These are phyloP conservation scores for Lentinula guzmanii DNA, from an alignment of 768 basidiomycete species.

Conservation along the genomic window DNA sequence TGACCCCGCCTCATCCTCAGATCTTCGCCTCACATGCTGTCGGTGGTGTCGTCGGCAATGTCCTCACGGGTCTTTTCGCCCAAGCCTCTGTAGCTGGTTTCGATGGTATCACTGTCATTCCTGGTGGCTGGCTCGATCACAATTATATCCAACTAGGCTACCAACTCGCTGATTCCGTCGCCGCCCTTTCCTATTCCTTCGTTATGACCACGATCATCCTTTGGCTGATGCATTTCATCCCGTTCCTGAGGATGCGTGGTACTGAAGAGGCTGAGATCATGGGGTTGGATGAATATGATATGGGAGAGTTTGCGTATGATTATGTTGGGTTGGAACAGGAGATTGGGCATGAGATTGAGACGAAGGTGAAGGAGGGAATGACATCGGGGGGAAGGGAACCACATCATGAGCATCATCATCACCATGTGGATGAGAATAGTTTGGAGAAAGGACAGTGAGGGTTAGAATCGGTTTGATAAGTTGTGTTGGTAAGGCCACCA, in stretches of 20 bases:
- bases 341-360: slow-evolving; percentile 30
- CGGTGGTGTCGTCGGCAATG: slow-evolving; percentile 75
- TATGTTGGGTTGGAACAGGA: slow-evolving; percentile 73
- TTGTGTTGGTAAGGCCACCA: too few species aligned
- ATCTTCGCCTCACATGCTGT: slow-evolving; percentile 85
- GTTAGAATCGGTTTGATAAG: too few species aligned
- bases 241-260: slow-evolving; percentile 68
- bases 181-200: slow-evolving; percentile 68
- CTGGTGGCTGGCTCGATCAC: slow-evolving; percentile 86
- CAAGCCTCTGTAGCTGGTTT: slow-evolving; percentile 72
- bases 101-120: slow-evolving; percentile 62
- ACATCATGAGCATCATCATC: slow-evolving; percentile 15
- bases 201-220: slow-evolving; percentile 63
- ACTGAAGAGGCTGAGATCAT: slow-evolving; percentile 59
- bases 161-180: slow-evolving; percentile 71
- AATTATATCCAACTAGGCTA: slow-evolving; percentile 80
- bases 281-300: slow-evolving; percentile 85
- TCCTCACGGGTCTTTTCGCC: slow-evolving; percentile 86
- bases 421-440: background rate
- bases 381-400: slow-evolving; percentile 28
- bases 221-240: slow-evolving; percentile 86
- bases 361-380: slow-evolving; percentile 9
- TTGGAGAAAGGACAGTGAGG: slow-evolving; percentile 1
- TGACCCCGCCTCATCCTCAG: slow-evolving; percentile 26
- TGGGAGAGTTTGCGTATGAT: slow-evolving; percentile 88